phyloP scores from a whole-genome alignment of 2,329 filamentous ascomycete species.

The Nectriaceae sp. region DNA sequence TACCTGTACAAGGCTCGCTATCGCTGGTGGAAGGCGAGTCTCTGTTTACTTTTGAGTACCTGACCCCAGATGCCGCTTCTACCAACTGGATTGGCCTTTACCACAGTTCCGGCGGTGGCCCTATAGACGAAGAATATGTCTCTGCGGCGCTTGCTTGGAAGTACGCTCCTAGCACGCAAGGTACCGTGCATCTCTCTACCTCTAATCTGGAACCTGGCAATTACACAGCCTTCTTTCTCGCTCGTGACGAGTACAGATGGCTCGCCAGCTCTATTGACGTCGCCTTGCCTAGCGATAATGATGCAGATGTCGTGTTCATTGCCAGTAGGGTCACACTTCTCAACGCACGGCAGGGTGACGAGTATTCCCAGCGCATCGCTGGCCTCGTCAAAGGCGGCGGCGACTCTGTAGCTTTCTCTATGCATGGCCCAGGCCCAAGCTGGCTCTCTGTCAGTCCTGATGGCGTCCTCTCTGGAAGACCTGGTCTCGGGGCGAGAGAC shows the following conservation, averaged over 20 bases:
- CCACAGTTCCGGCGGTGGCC: slow-evolving; percentile 34
- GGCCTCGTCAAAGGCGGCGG: slow-evolving; percentile 35
- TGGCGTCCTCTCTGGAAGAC: slow-evolving; percentile 39
- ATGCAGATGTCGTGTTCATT: slow-evolving; percentile 31
- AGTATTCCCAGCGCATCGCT: slow-evolving; percentile 32
- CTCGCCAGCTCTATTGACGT: slow-evolving; percentile 37
- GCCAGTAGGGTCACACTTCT: slow-evolving; percentile 31
- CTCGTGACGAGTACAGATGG: slow-evolving; percentile 37
- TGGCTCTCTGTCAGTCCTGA: slow-evolving; percentile 37
- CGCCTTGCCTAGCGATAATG: slow-evolving; percentile 18
- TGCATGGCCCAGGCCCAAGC: slow-evolving; percentile 18
- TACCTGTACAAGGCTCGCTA: not conserved
- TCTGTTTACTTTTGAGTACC: slow-evolving; percentile 38
- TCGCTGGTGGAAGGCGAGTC: slow-evolving; percentile 16
- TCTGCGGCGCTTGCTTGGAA: slow-evolving; percentile 35
- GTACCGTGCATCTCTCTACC: slow-evolving; percentile 28
- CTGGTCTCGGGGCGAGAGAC: slow-evolving; percentile 18
- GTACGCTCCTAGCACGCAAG: slow-evolving; percentile 31
- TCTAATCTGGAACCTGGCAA: slow-evolving; percentile 28
- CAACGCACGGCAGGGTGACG: slow-evolving; percentile 38
- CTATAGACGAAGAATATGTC: slow-evolving; percentile 32
- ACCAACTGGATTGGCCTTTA: slow-evolving; percentile 44
- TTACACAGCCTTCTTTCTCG: slow-evolving; percentile 41
- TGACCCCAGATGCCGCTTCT: slow-evolving; percentile 26
- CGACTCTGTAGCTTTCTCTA: slow-evolving; percentile 30